These are phyloP conservation scores for Gentiana macrophylla DNA, from an alignment of 257 asterid species.

Conservation along the genomic window DNA sequence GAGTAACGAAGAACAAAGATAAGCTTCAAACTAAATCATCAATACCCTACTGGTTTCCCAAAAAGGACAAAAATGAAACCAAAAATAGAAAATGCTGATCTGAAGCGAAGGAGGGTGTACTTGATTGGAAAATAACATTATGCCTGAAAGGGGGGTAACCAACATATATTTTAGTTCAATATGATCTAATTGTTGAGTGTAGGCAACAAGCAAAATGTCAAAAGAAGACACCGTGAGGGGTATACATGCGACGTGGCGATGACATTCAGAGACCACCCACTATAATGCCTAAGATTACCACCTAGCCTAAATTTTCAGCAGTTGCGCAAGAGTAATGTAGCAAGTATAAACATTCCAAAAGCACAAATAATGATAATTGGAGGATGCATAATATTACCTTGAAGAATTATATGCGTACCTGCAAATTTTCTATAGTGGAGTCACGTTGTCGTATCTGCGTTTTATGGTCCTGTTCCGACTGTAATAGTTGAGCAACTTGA, in stretches of 20 bases:
- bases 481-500: constrained; percentile 71
- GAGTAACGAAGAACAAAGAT: background rate
- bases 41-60: too few species aligned
- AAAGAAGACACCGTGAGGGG: too few species aligned
- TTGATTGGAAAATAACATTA: too few species aligned
- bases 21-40: background rate
- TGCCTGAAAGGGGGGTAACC: too few species aligned
- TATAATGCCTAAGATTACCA: too few species aligned
- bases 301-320: background rate
- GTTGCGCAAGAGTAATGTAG: background rate
- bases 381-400: background rate
- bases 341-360: background rate
- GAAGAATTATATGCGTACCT: constrained; percentile 35
- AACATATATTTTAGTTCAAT: too few species aligned
- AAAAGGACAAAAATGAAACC: too few species aligned
- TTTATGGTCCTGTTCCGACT: constrained; percentile 73
- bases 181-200: too few species aligned
- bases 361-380: background rate
- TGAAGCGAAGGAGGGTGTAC: too few species aligned
- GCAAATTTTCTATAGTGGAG: constrained; percentile 69
- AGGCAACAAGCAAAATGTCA: too few species aligned
- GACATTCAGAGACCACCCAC: background rate
- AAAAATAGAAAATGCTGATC: too few species aligned
- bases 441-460: constrained; percentile 65
- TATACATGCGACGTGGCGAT: too few species aligned